Evolutionary conservation across 164 flowering plant genomes (phyloP).

Genomic region (Euptelea pleiosperma): DNA sequence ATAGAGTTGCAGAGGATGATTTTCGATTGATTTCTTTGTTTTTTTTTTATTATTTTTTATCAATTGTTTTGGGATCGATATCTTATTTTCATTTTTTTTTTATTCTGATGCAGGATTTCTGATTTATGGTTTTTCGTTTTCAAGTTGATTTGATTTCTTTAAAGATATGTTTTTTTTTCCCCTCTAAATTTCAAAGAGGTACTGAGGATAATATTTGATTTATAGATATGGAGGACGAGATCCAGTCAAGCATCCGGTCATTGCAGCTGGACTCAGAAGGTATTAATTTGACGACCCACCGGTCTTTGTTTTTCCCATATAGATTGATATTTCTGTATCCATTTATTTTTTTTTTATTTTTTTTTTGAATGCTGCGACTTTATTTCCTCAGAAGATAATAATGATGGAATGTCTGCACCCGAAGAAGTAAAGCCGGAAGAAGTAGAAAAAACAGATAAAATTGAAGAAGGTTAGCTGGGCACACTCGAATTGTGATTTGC

Average conservation of each 20-base stretch:
- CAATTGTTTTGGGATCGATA: too few species aligned
- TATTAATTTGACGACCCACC: constrained; percentile 10
- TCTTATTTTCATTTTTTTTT: too few species aligned
- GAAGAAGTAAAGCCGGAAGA: constrained; percentile 38
- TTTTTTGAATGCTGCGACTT: constrained; percentile 5
- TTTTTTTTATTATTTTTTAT: background rate
- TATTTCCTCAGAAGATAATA: constrained; percentile 33
- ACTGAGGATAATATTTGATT: too few species aligned
- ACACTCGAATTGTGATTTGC: background rate
- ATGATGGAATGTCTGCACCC: constrained; percentile 23
- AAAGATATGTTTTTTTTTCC: too few species aligned
- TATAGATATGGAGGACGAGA: constrained; percentile 65
- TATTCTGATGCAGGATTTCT: too few species aligned
- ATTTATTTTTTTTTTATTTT: background rate
- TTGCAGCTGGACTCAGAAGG: constrained; percentile 75
- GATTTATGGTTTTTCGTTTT: too few species aligned
- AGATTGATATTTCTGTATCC: background rate
- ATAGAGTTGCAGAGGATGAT: too few species aligned
- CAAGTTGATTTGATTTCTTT: too few species aligned
- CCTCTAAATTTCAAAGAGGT: too few species aligned
- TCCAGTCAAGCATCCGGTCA: constrained; percentile 34
- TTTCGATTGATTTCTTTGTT: too few species aligned
- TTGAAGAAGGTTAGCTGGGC: constrained; percentile 54
- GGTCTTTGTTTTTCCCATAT: background rate
- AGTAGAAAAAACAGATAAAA: constrained; percentile 33